phyloP scores from a whole-genome alignment of 768 basidiomycete genomes.

The Pulveroboletus sp. region DNA sequence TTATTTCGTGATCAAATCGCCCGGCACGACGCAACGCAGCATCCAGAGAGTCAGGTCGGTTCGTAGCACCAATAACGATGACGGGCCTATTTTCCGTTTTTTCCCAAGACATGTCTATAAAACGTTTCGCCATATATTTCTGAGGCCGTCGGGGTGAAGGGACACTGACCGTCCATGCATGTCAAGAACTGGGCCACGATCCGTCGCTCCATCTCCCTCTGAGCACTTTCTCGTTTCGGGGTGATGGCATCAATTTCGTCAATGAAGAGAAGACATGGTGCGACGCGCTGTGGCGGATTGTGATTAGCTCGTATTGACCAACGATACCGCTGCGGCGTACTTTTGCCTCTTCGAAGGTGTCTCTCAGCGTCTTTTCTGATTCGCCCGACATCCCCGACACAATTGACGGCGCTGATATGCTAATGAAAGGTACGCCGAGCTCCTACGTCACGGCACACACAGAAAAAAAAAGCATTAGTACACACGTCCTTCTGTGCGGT shows the following conservation, averaged over 20 bases:
- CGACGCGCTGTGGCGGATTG: constrained; percentile 53
- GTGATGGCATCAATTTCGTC: constrained; percentile 99
- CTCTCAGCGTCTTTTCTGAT: constrained; percentile 92
- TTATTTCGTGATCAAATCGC: constrained; percentile 95
- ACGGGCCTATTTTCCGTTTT: constrained; percentile 91
- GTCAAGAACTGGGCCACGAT: constrained; percentile 98
- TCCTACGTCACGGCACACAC: constrained; percentile 47
- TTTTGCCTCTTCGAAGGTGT: constrained; percentile 97
- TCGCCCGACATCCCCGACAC: constrained; percentile 99
- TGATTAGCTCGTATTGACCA: background rate
- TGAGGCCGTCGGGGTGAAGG: background rate
- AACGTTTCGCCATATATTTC: background rate
- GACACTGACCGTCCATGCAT: constrained; percentile 89
- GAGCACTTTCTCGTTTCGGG: constrained; percentile 95
- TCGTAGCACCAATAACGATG: constrained; percentile 94
- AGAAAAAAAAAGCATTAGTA: background rate
- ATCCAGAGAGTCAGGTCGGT: constrained; percentile 92
- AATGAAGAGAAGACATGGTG: constrained; percentile 92
- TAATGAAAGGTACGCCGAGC: constrained; percentile 89
- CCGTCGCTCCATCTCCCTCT: constrained; percentile 95
- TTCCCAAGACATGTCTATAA: constrained; percentile 95
- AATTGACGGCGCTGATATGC: constrained; percentile 89
- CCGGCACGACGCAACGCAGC: constrained; percentile 90
- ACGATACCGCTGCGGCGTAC: constrained; percentile 35
- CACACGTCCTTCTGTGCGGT: background rate